Conservation (phyloP, 2,329 filamentous ascomycete species). For the Pseudogymnoascus sp. region DNA sequence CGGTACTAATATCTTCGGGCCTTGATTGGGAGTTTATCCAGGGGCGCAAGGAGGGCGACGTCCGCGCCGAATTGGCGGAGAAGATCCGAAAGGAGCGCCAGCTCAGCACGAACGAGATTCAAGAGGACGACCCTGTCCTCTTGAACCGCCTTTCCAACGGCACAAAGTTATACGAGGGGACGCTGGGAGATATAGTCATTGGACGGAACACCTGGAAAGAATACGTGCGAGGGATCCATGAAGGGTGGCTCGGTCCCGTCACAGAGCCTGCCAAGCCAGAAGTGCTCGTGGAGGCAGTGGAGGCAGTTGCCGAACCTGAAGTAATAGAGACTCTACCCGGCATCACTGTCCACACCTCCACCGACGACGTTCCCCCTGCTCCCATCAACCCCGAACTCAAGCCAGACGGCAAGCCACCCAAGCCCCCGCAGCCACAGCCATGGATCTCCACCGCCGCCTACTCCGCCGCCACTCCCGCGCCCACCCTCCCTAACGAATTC, state of each 20-base stretch:
- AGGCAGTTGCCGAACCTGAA: conserved; percentile 19
- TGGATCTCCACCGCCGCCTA: conserved; percentile 73
- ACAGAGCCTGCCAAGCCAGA: conserved; percentile 46
- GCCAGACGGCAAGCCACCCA: conserved; percentile 48
- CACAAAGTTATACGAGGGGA: conserved; percentile 63
- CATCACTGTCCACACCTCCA: conserved; percentile 23
- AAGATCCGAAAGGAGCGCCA: conserved; percentile 67
- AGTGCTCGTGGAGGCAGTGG: conserved; percentile 16
- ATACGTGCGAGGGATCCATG: conserved; percentile 85
- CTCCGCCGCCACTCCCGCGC: conserved; percentile 53
- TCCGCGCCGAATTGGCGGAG: conserved; percentile 79
- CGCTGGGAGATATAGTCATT: conserved; percentile 78
- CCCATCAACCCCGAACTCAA: conserved; percentile 24
- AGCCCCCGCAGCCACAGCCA: conserved; percentile 57
- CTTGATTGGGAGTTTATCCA: conserved; percentile 96
- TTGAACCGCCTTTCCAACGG: conserved; percentile 58
- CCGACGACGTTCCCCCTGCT: conserved; percentile 21
- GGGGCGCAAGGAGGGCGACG: conserved; percentile 84
- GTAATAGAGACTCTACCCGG: conserved; percentile 22
- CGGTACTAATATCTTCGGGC: conserved; percentile 78
- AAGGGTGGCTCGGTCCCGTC: conserved; percentile 89
- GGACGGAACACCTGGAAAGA: conserved; percentile 96
- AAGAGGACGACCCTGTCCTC: conserved; percentile 52
- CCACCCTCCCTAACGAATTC: conserved; percentile 61
- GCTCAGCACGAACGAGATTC: conserved; percentile 26